Evolutionary conservation across 768 basidiomycete species (phyloP).

Genomic region (Lyophyllum atratum): DNA sequence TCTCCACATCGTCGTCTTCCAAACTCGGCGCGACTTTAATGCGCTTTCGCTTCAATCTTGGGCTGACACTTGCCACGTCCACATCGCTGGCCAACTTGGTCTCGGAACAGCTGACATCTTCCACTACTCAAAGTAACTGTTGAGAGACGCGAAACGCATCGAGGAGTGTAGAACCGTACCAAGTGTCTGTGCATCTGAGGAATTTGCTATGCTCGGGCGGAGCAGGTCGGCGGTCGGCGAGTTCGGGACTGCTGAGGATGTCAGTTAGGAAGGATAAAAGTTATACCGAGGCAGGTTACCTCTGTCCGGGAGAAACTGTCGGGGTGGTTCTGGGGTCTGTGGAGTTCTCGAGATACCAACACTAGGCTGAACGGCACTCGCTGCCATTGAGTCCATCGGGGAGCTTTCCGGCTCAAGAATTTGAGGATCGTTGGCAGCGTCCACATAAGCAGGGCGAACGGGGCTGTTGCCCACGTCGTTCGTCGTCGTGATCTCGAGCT

Average conservation of each 20-base stretch:
- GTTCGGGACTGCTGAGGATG: background rate
- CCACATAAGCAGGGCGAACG: background rate
- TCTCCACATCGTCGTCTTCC: background rate
- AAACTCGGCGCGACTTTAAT: background rate
- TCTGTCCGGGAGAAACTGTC: background rate
- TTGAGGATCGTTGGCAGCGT: background rate
- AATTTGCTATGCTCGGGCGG: background rate
- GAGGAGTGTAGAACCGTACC: background rate
- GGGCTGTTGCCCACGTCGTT: background rate
- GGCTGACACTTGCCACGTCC: background rate
- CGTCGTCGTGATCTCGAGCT: background rate
- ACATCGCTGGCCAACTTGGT: background rate
- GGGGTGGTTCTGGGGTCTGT: background rate
- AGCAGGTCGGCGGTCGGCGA: background rate
- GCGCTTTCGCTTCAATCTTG: slow-evolving; percentile 4
- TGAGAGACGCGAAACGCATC: background rate
- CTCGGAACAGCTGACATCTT: background rate
- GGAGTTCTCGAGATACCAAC: slow-evolving; percentile 3
- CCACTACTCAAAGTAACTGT: background rate
- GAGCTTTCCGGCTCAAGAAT: background rate
- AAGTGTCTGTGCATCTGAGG: slow-evolving; percentile 1
- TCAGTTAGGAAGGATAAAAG: background rate
- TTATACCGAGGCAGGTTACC: background rate
- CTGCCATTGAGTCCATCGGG: background rate
- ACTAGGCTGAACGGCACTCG: background rate